Evolutionary conservation across 192 early-diverging fungal species (phyloP), one percentile per base, ranked within the genome.

Genomic region (Entomortierella lignicola): DNA sequence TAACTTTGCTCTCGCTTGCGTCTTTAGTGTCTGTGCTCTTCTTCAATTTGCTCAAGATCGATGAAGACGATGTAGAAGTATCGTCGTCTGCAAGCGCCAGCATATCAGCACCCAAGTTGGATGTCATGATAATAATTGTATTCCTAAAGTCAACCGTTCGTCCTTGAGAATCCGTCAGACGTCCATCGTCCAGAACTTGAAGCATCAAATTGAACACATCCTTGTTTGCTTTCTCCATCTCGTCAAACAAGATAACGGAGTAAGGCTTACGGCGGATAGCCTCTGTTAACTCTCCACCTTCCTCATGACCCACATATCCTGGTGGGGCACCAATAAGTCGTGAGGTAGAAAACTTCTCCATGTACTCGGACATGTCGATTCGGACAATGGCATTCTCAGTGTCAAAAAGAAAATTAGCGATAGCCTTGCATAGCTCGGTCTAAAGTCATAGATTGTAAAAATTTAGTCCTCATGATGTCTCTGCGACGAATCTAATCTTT

Each of bases 181-280:
- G 86, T 29, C 93, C 93, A 75, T 95, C 92, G 61, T 94, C 94
- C 11, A 99, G 87, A 0, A 99, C 88, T 80, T 99, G 98, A 23
- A 99, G 88, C 26, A 99, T 88, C 55, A 99, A 74, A 75, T 99
- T 98, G 58, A 95, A 86, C 3, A 99, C 96, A 71, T 98, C 94
- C 59, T 87, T 85, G 67, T 80, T 79, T 39, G 92, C 92, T 77
- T 95, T 95, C 69, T 95, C 94, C 57, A 95, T 87, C 71, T 95
- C 94, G 69, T 95, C 94, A 34, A 95, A 84, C 15, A 94, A 69
- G 7, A 94, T 86, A 41, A 95, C 92, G 20, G 91, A 83, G 59
- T 93, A 94, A 8, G 92, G 92, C 69, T 92, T 92, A 63, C 92
- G 89, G 44, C 93, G 80, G 25, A 94, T 89, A 1, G 91, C 92